A percentile compares a stretch with the other conserved stretches of the same genome.
These are phyloP conservation scores for Ceratorhiza oryzae-sativae DNA, from an alignment of 1,284 basidiomycete genomes.

Conservation along the genomic window DNA sequence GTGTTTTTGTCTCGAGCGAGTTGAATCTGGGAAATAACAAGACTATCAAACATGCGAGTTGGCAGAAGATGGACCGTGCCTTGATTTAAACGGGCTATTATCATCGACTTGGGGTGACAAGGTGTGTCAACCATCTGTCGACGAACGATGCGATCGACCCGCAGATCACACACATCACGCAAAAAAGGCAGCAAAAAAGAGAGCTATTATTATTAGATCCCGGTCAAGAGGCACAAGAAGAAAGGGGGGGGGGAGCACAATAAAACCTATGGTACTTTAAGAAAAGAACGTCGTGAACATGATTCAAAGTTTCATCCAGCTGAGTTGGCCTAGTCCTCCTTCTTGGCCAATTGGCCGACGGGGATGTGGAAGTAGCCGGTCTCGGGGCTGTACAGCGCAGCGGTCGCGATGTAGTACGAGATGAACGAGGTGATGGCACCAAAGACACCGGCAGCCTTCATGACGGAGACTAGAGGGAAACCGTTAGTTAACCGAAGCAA, in stretches of 20 bases:
- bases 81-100: too few species aligned
- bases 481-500: not conserved
- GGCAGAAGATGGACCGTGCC: too few species aligned
- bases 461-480: constrained; percentile 37
- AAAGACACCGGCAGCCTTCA: constrained; percentile 75
- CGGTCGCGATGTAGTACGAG: constrained; percentile 73
- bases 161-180: not conserved
- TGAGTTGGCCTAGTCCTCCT: not conserved
- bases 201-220: constrained; percentile 25
- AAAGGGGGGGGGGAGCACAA: not conserved
- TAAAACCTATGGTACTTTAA: constrained; percentile 22
- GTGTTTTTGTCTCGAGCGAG: too few species aligned
- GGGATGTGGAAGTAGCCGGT: constrained; percentile 37
- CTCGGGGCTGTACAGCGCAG: constrained; percentile 63
- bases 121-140: too few species aligned
- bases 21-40: too few species aligned
- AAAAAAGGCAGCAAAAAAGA: not conserved
- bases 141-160: too few species aligned
- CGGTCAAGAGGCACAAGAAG: not conserved
- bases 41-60: too few species aligned
- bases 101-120: too few species aligned
- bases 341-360: constrained; percentile 35
- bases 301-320: not conserved
- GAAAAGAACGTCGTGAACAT: not conserved
- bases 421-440: constrained; percentile 73